Conservation (phyloP, 2,329 filamentous ascomycete genomes). For the Penicillium griseofulvum region DNA sequence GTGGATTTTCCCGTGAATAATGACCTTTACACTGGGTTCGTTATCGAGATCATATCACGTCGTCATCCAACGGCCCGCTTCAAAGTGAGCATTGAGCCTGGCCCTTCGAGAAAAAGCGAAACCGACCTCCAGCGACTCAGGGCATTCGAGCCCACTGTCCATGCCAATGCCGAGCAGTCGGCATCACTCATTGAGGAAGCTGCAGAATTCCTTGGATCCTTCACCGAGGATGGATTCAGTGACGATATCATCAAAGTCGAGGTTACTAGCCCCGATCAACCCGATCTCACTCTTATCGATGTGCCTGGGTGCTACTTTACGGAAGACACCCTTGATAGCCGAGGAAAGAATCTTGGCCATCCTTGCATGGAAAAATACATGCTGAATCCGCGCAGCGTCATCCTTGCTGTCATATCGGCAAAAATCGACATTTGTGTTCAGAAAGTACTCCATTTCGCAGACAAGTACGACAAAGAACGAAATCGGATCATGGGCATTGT, state of each 20-base stretch:
- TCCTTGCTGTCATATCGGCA: slow-evolving; percentile 55
- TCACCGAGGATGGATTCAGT: slow-evolving; percentile 20
- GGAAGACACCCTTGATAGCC: slow-evolving; percentile 48
- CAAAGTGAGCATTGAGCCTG: slow-evolving; percentile 45
- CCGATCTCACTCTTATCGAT: slow-evolving; percentile 61
- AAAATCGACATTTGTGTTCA: slow-evolving; percentile 57
- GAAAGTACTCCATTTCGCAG: slow-evolving; percentile 52
- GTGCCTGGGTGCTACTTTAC: slow-evolving; percentile 59
- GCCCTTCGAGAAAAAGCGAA: slow-evolving; percentile 9
- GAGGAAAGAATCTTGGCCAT: slow-evolving; percentile 54
- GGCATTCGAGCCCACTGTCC: neutral
- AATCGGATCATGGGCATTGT: slow-evolving; percentile 47
- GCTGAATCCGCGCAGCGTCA: slow-evolving; percentile 56
- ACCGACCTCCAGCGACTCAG: slow-evolving; percentile 2
- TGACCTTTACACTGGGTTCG: slow-evolving; percentile 54
- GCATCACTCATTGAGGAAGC: slow-evolving; percentile 53
- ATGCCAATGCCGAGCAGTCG: slow-evolving; percentile 31
- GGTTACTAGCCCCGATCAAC: slow-evolving; percentile 58
- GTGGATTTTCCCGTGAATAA: slow-evolving; percentile 58
- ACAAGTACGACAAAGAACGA: slow-evolving; percentile 31
- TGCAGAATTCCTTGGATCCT: slow-evolving; percentile 52
- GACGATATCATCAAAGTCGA: slow-evolving; percentile 59
- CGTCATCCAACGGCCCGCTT: slow-evolving; percentile 24
- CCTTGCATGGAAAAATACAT: slow-evolving; percentile 55
- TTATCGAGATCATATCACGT: slow-evolving; percentile 58